Base-by-base conservation (phyloP, 2,329 filamentous ascomycete genomes). In the Eurotiales sp. region DNA sequence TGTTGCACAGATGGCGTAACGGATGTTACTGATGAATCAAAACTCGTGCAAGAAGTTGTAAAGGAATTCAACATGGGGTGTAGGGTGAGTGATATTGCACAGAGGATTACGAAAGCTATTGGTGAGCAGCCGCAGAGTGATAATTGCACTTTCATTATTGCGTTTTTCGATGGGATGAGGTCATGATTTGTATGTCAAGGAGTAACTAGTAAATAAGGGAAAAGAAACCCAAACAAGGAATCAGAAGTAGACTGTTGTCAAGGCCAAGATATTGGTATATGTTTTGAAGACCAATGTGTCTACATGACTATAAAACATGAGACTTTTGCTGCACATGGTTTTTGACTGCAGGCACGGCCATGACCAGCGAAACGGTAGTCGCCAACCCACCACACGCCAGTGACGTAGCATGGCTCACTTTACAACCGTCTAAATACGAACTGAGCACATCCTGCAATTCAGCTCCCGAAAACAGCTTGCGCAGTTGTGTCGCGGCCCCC, bases 131-230 rank as follows among this genome's bases (percentile, higher is more conserved):
- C 50, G 8, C 51, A 54, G 5, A 62, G 65, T 48, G 66, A 68
- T 47, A 69, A 69, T 59, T 54, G 59, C 12, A 63, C 66, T 0
- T 69, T 64, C 55, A 61, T 69, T 50, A 56, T 69, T 25, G 59
- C 52, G 14, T 58, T 69, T 46, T 32, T 69, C 17, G 65, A 67
- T 43, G 64, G 64, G 15, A 59, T 60, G 29, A 50, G 51, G 12
- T 58, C 61, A 12, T 62, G 44, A 56, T 19, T 40, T 19, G 6
- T 19, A 37, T 37, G 14, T n/a, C 6, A 37, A n/a, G 6, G 34
- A 37, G n/a, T 37, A n/a, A 14, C 17, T 37, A 37, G 17, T 12
- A 37, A 19, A 27, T 27, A 27, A 27, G 10, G 25, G 5, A 10
- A 27, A 27, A 27, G 5, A 27, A n/a, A n/a, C n/a, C 25, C 25